Percentiles rank a stretch among this genome's conserved stretches.
These are phyloP conservation scores for Cynanchum wilfordii DNA, from an alignment of 257 asterid species.

Conservation along the genomic window DNA sequence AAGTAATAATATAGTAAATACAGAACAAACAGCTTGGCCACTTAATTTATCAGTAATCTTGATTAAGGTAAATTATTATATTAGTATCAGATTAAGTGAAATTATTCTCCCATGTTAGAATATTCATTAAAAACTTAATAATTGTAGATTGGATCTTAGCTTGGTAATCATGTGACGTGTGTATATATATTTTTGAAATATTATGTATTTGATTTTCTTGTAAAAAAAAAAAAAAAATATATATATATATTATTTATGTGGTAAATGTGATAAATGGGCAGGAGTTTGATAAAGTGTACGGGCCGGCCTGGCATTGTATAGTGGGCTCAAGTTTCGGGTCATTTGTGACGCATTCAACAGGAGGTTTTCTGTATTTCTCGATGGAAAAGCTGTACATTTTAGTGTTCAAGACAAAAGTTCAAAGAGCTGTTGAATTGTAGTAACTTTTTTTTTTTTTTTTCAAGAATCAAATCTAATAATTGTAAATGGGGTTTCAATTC, in stretches of 20 bases:
- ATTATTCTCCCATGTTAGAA: neutral
- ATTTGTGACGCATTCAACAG: constrained; percentile 66
- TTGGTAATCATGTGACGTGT: neutral
- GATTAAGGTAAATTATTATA: no score
- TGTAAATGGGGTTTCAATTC: neutral
- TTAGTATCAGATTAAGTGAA: no score
- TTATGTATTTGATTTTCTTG: no score
- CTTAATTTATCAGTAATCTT: no score
- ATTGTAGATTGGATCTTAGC: neutral
- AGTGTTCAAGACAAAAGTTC: constrained; percentile 66
- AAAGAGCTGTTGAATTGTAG: constrained; percentile 26
- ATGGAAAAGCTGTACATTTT: constrained; percentile 59
- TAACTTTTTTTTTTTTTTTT: neutral
- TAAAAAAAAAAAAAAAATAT: no score
- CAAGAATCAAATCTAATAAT: neutral
- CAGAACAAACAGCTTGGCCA: no score
- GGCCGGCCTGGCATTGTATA: constrained; percentile 82
- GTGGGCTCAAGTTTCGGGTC: constrained; percentile 82
- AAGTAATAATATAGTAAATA: no score
- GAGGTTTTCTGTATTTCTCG: constrained; percentile 62
- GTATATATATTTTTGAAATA: no score
- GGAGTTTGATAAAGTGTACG: constrained; percentile 74
- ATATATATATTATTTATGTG: neutral
- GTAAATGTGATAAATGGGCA: constrained; percentile 9
- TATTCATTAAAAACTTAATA: neutral